Percentiles rank a stretch among this genome's conserved stretches.
Evolutionary conservation across 495 filamentous ascomycete genomes (phyloP).

Genomic region (Lophium mytilinum): DNA sequence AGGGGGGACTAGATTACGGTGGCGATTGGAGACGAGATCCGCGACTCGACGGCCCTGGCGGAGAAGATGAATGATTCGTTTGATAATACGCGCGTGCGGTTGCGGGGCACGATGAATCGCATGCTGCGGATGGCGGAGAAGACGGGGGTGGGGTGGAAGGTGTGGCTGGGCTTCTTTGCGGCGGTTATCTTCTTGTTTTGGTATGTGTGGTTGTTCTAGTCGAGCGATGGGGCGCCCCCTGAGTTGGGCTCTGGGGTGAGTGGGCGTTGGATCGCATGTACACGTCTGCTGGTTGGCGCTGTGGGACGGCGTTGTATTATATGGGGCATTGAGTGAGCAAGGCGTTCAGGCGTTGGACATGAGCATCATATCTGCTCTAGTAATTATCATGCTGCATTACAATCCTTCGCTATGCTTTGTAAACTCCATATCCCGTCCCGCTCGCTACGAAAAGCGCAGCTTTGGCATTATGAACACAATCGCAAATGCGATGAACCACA

Average conservation of each 20-base stretch:
- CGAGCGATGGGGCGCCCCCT: background rate
- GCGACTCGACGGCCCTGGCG: constrained; percentile 72
- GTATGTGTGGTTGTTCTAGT: constrained; percentile 81
- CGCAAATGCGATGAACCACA: constrained; percentile 66
- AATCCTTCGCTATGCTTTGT: background rate
- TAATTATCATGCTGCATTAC: background rate
- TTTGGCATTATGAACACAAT: constrained; percentile 79
- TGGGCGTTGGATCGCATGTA: background rate
- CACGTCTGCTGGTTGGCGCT: background rate
- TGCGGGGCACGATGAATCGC: constrained; percentile 88
- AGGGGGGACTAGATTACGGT: constrained; percentile 60
- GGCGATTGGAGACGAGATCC: constrained; percentile 90
- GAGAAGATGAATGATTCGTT: constrained; percentile 89
- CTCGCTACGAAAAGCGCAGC: constrained; percentile 59
- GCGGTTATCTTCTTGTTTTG: constrained; percentile 73
- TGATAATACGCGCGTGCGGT: constrained; percentile 67
- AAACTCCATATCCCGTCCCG: background rate
- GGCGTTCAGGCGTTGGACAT: background rate
- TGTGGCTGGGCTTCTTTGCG: constrained; percentile 81
- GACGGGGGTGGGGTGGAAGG: constrained; percentile 88
- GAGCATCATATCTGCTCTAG: background rate
- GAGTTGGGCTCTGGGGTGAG: background rate
- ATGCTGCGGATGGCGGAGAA: constrained; percentile 94
- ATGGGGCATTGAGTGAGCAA: background rate
- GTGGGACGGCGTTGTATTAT: background rate